These are phyloP conservation scores for Psidium friedrichsthalianum DNA, from an alignment of 345 rosid genomes.

Conservation along the genomic window DNA sequence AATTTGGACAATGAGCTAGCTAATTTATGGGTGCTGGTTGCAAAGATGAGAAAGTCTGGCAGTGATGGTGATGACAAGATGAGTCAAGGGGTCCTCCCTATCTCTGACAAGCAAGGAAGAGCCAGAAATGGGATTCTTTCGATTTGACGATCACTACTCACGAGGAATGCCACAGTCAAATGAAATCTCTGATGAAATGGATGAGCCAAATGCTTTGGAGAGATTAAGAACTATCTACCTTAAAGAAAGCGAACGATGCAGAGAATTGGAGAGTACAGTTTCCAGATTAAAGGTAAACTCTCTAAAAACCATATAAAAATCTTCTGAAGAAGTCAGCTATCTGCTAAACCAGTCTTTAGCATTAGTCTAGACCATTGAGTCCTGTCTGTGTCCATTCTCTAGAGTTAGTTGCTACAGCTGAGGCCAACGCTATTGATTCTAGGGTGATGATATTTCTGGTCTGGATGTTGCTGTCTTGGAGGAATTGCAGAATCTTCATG, in stretches of 20 bases:
- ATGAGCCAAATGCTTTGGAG: conserved; percentile 12
- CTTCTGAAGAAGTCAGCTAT: background rate
- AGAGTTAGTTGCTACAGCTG: background rate
- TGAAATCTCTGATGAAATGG: conserved; percentile 11
- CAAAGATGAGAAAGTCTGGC: conserved; percentile 32
- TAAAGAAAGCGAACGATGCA: conserved; percentile 38
- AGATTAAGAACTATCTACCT: conserved; percentile 4
- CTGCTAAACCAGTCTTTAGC: background rate
- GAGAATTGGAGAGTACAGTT: conserved; percentile 33
- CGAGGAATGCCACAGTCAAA: background rate
- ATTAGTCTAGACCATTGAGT: background rate
- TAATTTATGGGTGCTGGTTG: conserved; percentile 49
- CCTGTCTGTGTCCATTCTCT: background rate
- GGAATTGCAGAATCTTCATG: conserved; percentile 28
- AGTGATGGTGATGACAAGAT: conserved; percentile 8
- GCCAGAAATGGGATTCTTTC: background rate
- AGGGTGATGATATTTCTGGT: conserved; percentile 48
- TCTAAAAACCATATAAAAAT: background rate
- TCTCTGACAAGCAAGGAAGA: background rate
- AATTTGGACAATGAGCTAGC: conserved; percentile 53
- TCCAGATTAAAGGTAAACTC: conserved; percentile 34
- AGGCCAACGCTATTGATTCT: background rate
- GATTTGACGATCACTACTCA: background rate
- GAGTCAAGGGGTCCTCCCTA: background rate
- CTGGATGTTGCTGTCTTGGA: conserved; percentile 26